Evolutionary conservation across 2,329 filamentous ascomycete genomes (phyloP), one percentile per base, ranked within the genome.

Genomic region (Cadophora sp.): DNA sequence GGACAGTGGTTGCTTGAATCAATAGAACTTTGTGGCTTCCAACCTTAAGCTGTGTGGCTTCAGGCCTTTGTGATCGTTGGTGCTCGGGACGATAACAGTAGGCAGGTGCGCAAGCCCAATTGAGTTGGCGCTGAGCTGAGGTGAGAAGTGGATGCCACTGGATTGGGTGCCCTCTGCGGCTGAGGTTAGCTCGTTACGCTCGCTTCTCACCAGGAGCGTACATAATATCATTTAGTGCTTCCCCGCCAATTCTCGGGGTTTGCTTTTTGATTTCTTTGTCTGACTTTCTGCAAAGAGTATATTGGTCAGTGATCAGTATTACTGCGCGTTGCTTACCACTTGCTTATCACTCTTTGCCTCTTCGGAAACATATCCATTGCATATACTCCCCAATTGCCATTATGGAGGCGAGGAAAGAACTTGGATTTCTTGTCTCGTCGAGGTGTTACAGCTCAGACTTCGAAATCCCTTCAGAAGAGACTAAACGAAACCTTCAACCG

Each of bases 271-370:
- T 27, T 43, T 46, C 58, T 46, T 31, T 60, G 12, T 43, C 8
- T 46, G 9, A 1, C 34, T 26, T 19, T n/a, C 22, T 27, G 16
- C n/a, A 22, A 46, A 29, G 19, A 29, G 40, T 27, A n/a, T 11
- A 37, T 58, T 11, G 19, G 55, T 58, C 29, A 58, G 19, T 40
- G 27, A 31, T 58, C 55, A 58, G 31, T 37, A 37, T 37, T 19
- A 19, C 55, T 58, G 29, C 29, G 24, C 14, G 11, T 37, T 58
- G 31, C n/a, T 58, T 31, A 58, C 55, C 14, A 37, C 1, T 26
- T 22, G 55, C 37, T 37, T 37, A 64, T 40, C 53, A 67, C 19
- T 58, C 63, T n/a, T 68, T 65, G 22, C 66, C 69, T 48, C 66
- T 56, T 22, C 48, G 60, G 58, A 34, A 31, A 29, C 37, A 37